A percentile compares a stretch with the other conserved stretches of the same genome.
These are phyloP conservation scores for Termitomyces sp. DNA, from an alignment of 768 basidiomycete species.

Conservation along the genomic window DNA sequence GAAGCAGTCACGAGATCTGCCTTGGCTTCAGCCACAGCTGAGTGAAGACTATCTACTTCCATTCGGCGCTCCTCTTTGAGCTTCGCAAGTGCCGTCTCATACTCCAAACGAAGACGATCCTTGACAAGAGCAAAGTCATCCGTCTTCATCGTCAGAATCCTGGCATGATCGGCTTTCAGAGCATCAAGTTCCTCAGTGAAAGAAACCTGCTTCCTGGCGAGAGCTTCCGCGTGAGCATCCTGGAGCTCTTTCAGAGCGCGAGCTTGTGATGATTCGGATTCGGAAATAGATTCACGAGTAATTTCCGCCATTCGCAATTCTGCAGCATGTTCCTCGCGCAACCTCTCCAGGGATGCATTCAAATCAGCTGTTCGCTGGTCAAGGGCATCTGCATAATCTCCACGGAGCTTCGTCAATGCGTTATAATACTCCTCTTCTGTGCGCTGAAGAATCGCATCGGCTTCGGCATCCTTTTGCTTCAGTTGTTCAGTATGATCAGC, in stretches of 20 bases:
- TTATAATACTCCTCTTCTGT: constrained; percentile 84
- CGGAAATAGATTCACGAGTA: constrained; percentile 63
- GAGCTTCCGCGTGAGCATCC: constrained; percentile 64
- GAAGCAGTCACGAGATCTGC: constrained; percentile 33
- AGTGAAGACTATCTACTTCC: constrained; percentile 44
- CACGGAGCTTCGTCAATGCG: constrained; percentile 69
- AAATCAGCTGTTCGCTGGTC: constrained; percentile 56
- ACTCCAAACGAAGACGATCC: constrained; percentile 56
- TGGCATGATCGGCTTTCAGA: constrained; percentile 58
- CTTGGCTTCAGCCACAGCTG: constrained; percentile 37
- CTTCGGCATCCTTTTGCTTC: constrained; percentile 58
- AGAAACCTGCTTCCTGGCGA: constrained; percentile 59
- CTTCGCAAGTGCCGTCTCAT: constrained; percentile 45
- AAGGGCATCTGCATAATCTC: constrained; percentile 62
- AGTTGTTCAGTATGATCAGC: constrained; percentile 50
- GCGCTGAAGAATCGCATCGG: constrained; percentile 50
- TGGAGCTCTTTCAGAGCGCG: constrained; percentile 59
- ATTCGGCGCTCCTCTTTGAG: constrained; percentile 48
- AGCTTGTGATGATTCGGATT: constrained; percentile 65
- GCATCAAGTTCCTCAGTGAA: constrained; percentile 62
- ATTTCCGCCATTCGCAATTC: constrained; percentile 73
- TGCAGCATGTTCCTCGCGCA: constrained; percentile 72
- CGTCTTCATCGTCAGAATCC: constrained; percentile 46
- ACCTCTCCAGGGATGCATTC: constrained; percentile 56
- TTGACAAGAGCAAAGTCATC: constrained; percentile 56